Percentiles rank a stretch among this genome's conserved stretches.
These are phyloP conservation scores for Ballota nigra DNA, from an alignment of 257 asterid species.

Conservation along the genomic window DNA sequence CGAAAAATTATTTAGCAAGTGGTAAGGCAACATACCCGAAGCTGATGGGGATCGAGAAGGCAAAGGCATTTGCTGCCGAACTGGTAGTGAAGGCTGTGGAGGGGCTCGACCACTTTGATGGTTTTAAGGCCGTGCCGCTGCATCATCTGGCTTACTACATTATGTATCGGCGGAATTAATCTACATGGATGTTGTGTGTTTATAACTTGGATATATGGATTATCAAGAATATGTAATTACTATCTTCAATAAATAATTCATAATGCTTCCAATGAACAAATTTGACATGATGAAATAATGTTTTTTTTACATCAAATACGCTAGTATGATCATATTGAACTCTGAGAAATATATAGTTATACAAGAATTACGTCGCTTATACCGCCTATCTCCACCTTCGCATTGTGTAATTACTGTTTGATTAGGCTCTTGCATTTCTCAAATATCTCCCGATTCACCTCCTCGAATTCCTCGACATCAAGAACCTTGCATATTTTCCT, in stretches of 20 bases:
- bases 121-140: conserved; percentile 53
- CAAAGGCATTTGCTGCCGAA: conserved; percentile 42
- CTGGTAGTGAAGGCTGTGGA: conserved; percentile 50
- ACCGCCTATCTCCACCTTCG: no score
- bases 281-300: neutral
- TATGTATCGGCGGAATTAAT: conserved; percentile 50
- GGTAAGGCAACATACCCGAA: conserved; percentile 66
- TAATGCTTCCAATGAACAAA: neutral
- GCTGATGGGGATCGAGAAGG: conserved; percentile 62
- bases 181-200: neutral
- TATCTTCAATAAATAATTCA: neutral
- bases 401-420: no score
- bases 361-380: no score
- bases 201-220: neutral
- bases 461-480: no score
- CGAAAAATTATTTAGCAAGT: conserved; percentile 52
- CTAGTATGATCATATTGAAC: neutral
- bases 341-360: neutral
- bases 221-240: neutral
- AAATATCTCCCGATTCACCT: no score
- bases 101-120: conserved; percentile 53
- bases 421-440: no score
- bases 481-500: no score
- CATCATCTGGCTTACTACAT: conserved; percentile 57
- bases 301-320: neutral